phyloP scores from a whole-genome alignment of 768 basidiomycete species.

The Agaricus sinodeliciosus region DNA sequence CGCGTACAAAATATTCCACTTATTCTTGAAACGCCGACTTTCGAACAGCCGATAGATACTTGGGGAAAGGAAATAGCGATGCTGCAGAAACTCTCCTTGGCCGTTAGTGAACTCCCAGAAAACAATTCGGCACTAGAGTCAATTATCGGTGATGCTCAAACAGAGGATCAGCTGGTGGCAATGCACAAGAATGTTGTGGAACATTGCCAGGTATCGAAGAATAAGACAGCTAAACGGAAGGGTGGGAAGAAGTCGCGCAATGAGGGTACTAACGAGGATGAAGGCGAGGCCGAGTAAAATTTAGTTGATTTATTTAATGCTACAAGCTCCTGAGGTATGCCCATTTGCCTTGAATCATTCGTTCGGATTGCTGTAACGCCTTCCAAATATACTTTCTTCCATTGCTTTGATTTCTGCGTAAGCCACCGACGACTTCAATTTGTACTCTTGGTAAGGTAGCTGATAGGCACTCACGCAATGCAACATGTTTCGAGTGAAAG shows the following conservation, averaged over 20 bases:
- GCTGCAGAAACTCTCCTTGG: slow-evolving; percentile 36
- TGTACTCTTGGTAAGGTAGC: background rate
- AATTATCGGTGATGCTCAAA: background rate
- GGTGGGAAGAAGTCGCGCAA: slow-evolving; percentile 16
- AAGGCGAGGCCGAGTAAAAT: slow-evolving; percentile 13
- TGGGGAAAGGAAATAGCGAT: slow-evolving; percentile 73
- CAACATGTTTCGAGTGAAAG: slow-evolving; percentile 63
- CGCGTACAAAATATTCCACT: slow-evolving; percentile 68
- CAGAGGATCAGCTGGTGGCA: slow-evolving; percentile 6
- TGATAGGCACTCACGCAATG: slow-evolving; percentile 46
- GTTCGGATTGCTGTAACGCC: slow-evolving; percentile 3
- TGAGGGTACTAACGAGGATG: slow-evolving; percentile 14
- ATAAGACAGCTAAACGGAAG: slow-evolving; percentile 2
- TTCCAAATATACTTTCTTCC: slow-evolving; percentile 28
- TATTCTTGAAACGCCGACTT: slow-evolving; percentile 75
- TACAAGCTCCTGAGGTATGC: background rate
- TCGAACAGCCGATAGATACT: slow-evolving; percentile 51
- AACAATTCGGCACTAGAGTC: background rate
- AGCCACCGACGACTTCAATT: background rate
- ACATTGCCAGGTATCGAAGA: slow-evolving; percentile 9
- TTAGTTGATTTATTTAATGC: background rate
- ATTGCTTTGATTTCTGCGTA: slow-evolving; percentile 62
- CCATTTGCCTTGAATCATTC: background rate
- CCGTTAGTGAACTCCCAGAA: background rate
- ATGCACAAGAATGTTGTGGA: slow-evolving; percentile 16